These are phyloP conservation scores for Fusarium proliferatum DNA, from an alignment of 2,329 filamentous ascomycete species.

Conservation along the genomic window DNA sequence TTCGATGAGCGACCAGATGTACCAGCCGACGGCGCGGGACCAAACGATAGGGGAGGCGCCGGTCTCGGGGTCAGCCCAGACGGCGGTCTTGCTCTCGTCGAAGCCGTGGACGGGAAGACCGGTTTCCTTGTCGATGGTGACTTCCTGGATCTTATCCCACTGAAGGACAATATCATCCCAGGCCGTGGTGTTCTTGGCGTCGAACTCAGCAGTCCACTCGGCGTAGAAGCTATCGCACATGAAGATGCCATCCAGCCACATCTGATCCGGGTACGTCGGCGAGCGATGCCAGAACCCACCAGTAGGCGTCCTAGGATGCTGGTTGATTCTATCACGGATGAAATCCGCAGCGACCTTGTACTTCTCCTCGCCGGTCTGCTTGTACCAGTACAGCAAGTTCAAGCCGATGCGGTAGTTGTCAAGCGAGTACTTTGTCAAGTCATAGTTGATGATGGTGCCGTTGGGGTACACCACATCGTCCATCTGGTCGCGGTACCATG, in stretches of 20 bases:
- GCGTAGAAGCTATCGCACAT: slow-evolving; percentile 61
- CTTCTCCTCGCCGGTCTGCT: slow-evolving; percentile 57
- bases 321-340: slow-evolving; percentile 59
- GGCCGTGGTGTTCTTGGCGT: slow-evolving; percentile 52
- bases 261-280: slow-evolving; percentile 59
- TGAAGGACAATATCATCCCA: slow-evolving; percentile 59
- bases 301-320: slow-evolving; percentile 60
- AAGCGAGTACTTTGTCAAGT: slow-evolving; percentile 60
- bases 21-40: slow-evolving; percentile 66
- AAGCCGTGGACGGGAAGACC: slow-evolving; percentile 66
- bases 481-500: slow-evolving; percentile 59
- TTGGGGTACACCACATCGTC: slow-evolving; percentile 54
- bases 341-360: slow-evolving; percentile 61
- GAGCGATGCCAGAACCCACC: slow-evolving; percentile 66
- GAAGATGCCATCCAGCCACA: slow-evolving; percentile 65
- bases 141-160: slow-evolving; percentile 57
- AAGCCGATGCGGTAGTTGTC: slow-evolving; percentile 65
- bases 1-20: slow-evolving; percentile 62
- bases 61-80: slow-evolving; percentile 62
- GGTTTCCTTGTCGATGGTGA: slow-evolving; percentile 51
- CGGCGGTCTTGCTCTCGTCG: slow-evolving; percentile 58
- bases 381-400: slow-evolving; percentile 62
- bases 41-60: slow-evolving; percentile 65
- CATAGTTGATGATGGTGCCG: slow-evolving; percentile 60
- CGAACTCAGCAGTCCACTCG: slow-evolving; percentile 53